A percentile compares a stretch with the other conserved stretches of the same genome.
Evolutionary conservation across 768 basidiomycete genomes (phyloP).

Genomic region (Lactifluus piperatus): DNA sequence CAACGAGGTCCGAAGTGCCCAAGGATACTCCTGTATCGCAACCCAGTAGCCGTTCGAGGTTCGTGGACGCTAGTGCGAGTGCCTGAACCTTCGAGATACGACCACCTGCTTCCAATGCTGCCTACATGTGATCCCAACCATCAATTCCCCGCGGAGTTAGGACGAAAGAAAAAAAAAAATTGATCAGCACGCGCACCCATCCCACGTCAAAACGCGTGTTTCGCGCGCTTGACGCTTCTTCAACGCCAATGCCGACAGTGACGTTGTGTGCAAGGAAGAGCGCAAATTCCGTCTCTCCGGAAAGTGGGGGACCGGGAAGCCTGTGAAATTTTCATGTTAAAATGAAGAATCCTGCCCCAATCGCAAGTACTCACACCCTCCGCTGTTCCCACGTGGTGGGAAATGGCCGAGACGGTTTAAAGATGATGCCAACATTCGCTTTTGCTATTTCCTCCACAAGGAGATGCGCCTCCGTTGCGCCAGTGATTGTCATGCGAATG

Average conservation of each 20-base stretch:
- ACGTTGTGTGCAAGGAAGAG: conserved; percentile 61
- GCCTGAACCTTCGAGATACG: conserved; percentile 34
- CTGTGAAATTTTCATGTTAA: conserved; percentile 27
- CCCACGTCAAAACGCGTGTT: conserved; percentile 73
- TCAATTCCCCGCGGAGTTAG: background rate
- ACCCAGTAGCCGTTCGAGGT: conserved; percentile 42
- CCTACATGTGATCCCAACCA: conserved; percentile 3
- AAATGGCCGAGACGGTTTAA: conserved; percentile 60
- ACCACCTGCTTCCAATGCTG: conserved; percentile 23
- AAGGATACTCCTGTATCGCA: conserved; percentile 16
- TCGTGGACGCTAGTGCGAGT: conserved; percentile 41
- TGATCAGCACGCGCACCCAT: conserved; percentile 51
- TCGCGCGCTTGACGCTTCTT: conserved; percentile 61
- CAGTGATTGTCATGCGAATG: conserved; percentile 44
- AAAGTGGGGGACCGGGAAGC: conserved; percentile 66
- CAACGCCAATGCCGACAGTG: conserved; percentile 58
- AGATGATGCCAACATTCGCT: conserved; percentile 62
- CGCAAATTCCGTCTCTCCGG: conserved; percentile 48
- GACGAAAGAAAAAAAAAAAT: conserved; percentile 5
- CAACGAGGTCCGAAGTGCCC: conserved; percentile 26
- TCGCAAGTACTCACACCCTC: conserved; percentile 42
- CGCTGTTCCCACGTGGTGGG: conserved; percentile 61
- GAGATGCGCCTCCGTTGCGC: conserved; percentile 61
- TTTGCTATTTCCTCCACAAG: conserved; percentile 63
- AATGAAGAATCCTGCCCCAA: background rate